Evolutionary conservation across 495 filamentous ascomycete genomes (phyloP), one percentile per base, ranked within the genome.

Genomic region (Aspergillus sparsus): DNA sequence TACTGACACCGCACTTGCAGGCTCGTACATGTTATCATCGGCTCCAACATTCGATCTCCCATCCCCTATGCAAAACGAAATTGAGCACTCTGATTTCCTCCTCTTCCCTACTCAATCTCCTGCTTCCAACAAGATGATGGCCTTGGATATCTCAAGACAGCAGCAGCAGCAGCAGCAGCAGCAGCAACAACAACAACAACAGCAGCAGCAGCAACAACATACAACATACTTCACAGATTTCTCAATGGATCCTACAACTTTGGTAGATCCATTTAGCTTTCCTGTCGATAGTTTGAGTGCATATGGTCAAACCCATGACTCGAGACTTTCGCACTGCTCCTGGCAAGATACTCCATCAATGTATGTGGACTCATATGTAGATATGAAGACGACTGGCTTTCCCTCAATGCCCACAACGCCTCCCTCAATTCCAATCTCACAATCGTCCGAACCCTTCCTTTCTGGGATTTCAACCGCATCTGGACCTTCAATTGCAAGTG

Each of bases 401-500:
- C 53, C 75, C 35, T 63, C 70, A n/a, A 66, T 74, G 68, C 74
- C 77, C 8, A 62, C 66, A 6, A 76, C 77, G 16, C 73, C 77
- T 39, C 72, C 75, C 10, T 65, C 74, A 0, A 54, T 72, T 31
- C 56, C 72, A 31, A 61, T 64, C 15, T 70, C 70, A 7, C 63
- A 76, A 21, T 60, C 68, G 5, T 36, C 68, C 61, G 82, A 79
- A 60, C 79, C 60, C 68, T 81, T 65, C 64, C 76, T 74, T 80
- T 81, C 65, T 76, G 81, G 80, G 70, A 61, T 92, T 49, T 92
- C 89, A 13, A 90, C 87, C 55, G 87, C 88, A 31, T 94, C 91
- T 3, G 87, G 82, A 1, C 83, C 86, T 12, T 93, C 90, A 12
- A 78, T 83, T 57, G 80, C 81, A 31, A 87, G 85, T 66, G 86